phyloP scores from a whole-genome alignment of 257 asterid species.

The Solanum piurae region DNA sequence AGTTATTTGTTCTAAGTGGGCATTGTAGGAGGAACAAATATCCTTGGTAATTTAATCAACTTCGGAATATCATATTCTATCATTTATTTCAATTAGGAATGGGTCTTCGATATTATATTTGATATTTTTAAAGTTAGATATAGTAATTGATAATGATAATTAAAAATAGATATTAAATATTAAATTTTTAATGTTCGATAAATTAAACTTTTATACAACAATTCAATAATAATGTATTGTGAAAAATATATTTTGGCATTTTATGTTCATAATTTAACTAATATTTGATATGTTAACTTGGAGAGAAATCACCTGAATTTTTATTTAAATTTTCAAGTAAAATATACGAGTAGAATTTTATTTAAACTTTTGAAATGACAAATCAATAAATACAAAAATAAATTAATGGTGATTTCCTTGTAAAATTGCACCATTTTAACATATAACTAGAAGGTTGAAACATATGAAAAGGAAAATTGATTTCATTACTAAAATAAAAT shows the following conservation, averaged over 20 bases:
- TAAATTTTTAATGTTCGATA: background rate
- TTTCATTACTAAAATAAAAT: background rate
- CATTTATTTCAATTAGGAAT: background rate
- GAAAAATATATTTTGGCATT: background rate
- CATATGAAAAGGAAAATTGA: background rate
- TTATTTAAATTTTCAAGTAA: no score
- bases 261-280: background rate
- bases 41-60: background rate
- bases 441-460: background rate
- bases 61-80: background rate
- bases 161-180: background rate
- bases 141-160: background rate
- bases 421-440: background rate
- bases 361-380: background rate
- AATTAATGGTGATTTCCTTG: background rate
- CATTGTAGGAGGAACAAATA: background rate
- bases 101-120: background rate
- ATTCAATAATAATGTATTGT: no score
- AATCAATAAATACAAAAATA: background rate
- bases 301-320: no score
- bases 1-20: background rate
- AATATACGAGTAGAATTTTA: no score
- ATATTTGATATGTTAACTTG: no score
- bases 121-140: background rate
- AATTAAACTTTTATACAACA: background rate